phyloP scores from a whole-genome alignment of 2,329 filamentous ascomycete genomes.

The Fusarium euwallaceae region DNA sequence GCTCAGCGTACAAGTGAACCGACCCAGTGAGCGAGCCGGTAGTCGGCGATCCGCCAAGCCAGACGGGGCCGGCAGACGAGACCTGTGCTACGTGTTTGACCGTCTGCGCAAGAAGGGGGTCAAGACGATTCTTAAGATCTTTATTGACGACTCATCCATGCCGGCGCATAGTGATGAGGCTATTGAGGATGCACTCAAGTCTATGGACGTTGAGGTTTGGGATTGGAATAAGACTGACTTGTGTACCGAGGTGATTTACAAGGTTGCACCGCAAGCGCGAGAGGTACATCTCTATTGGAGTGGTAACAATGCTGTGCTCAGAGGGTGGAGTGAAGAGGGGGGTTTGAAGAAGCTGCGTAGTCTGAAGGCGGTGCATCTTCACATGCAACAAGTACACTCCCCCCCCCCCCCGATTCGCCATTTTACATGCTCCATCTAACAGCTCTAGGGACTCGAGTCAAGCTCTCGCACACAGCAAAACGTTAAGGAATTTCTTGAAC shows the following conservation, averaged over 20 bases:
- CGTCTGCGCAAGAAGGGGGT: slow-evolving; percentile 2
- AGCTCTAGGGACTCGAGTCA: not conserved
- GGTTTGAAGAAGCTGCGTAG: not conserved
- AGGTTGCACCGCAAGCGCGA: not conserved
- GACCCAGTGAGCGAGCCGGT: not conserved
- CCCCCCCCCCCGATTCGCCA: no score
- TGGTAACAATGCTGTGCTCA: slow-evolving; percentile 16
- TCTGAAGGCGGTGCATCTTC: not conserved
- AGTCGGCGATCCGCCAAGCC: not conserved
- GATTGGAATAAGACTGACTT: slow-evolving; percentile 24
- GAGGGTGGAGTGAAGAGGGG: slow-evolving; percentile 15
- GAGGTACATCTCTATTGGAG: slow-evolving; percentile 21
- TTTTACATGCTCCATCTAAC: not conserved
- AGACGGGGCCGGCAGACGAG: slow-evolving; percentile 1
- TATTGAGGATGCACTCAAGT: slow-evolving; percentile 11
- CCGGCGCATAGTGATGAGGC: slow-evolving; percentile 21
- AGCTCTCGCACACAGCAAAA: not conserved
- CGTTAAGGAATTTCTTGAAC: not conserved
- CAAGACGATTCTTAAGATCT: not conserved
- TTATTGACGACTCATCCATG: slow-evolving; percentile 2
- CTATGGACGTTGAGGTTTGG: slow-evolving; percentile 11
- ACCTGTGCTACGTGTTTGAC: slow-evolving; percentile 1
- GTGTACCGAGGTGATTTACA: slow-evolving; percentile 15
- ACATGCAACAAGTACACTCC: not conserved
- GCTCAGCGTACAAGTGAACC: not conserved